Evolutionary conservation across 371 early-diverging fungal species (phyloP).

Genomic region (Basidiobolus heterosporus): DNA sequence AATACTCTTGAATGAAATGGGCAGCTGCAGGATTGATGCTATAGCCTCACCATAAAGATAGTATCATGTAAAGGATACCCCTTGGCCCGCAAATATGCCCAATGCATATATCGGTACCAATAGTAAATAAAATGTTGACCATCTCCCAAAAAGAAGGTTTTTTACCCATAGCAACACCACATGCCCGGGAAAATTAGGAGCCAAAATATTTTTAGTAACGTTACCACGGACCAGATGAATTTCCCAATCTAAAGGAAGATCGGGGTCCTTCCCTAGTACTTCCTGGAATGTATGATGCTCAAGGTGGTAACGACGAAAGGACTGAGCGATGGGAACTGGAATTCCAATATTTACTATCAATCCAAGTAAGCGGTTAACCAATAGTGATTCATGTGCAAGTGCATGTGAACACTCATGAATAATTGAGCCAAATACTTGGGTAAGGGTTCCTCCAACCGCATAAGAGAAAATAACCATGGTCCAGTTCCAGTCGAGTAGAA

Average conservation of each 20-base stretch:
- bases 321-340: constrained; percentile 61
- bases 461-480: constrained; percentile 47
- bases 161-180: constrained; percentile 71
- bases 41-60: constrained; percentile 76
- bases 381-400: constrained; percentile 44
- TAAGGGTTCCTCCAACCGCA: constrained; percentile 66
- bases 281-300: constrained; percentile 95
- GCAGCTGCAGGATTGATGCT: constrained; percentile 90
- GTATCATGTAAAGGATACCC: constrained; percentile 55
- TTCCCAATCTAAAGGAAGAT: constrained; percentile 84
- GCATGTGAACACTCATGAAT: constrained; percentile 90
- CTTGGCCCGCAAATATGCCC: constrained; percentile 38
- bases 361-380: constrained; percentile 66
- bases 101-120: constrained; percentile 38
- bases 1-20: constrained; percentile 96
- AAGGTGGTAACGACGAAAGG: constrained; percentile 86
- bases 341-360: constrained; percentile 73
- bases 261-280: constrained; percentile 86
- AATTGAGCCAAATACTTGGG: constrained; percentile 54
- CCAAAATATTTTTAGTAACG: constrained; percentile 58
- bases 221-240: constrained; percentile 59
- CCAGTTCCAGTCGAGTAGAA: constrained; percentile 36
- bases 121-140: constrained; percentile 52
- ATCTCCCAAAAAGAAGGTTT: constrained; percentile 64
- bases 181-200: constrained; percentile 73